These are phyloP conservation scores for Penicillium ochrochloron DNA, from an alignment of 495 filamentous ascomycete genomes.

Conservation along the genomic window DNA sequence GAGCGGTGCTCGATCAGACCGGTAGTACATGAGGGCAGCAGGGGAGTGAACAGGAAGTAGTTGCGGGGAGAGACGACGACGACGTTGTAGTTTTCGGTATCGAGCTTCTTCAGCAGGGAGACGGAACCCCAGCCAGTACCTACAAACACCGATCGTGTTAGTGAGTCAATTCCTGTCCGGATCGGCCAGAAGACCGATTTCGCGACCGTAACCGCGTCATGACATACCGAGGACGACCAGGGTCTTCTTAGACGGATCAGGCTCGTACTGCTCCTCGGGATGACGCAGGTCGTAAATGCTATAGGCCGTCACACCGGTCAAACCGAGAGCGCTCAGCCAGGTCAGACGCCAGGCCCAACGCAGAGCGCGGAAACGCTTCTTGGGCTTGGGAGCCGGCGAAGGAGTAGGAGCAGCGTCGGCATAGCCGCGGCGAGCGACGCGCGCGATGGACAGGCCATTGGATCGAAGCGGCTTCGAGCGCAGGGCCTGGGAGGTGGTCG, in stretches of 20 bases:
- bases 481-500: slow-evolving; percentile 33
- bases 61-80: slow-evolving; percentile 93
- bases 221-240: slow-evolving; percentile 89
- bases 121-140: slow-evolving; percentile 97
- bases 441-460: slow-evolving; percentile 35
- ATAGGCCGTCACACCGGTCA: slow-evolving; percentile 73
- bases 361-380: slow-evolving; percentile 56
- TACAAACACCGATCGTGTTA: slow-evolving; percentile 42
- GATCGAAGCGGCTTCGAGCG: slow-evolving; percentile 36
- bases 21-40: slow-evolving; percentile 95
- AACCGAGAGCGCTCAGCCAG: slow-evolving; percentile 68
- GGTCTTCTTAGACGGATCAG: slow-evolving; percentile 93
- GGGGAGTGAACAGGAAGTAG: slow-evolving; percentile 99
- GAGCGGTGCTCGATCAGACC: slow-evolving; percentile 98
- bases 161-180: slow-evolving; percentile 12
- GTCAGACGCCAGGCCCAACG: slow-evolving; percentile 78
- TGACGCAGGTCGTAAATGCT: slow-evolving; percentile 80
- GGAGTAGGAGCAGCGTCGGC: slow-evolving; percentile 46
- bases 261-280: slow-evolving; percentile 77
- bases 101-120: slow-evolving; percentile 95
- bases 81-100: slow-evolving; percentile 98
- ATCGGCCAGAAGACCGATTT: not conserved
- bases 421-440: slow-evolving; percentile 44
- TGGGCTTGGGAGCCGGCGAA: slow-evolving; percentile 45
- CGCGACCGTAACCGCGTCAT: slow-evolving; percentile 10